Evolutionary conservation across 768 basidiomycete genomes (phyloP).

Genomic region (Rhodosporidiobolus sp.): DNA sequence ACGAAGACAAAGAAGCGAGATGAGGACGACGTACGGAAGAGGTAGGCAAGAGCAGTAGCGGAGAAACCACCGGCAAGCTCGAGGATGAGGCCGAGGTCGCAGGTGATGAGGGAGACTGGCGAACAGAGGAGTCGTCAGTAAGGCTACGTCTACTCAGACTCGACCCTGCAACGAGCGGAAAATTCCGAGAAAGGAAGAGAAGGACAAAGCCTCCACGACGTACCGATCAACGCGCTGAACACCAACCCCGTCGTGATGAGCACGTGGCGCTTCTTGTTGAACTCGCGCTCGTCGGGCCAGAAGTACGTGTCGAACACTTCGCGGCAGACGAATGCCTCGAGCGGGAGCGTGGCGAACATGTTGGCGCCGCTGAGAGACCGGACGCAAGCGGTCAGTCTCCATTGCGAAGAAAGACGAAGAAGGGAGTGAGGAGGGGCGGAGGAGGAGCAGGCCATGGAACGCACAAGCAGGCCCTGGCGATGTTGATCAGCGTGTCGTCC

Average conservation of each 20-base stretch:
- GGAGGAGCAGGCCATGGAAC: conserved; percentile 56
- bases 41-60: conserved; percentile 76
- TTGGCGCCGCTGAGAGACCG: conserved; percentile 37
- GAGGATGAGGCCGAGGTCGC: conserved; percentile 95
- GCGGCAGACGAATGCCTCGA: conserved; percentile 90
- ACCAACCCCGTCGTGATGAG: conserved; percentile 86
- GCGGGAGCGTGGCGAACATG: conserved; percentile 96
- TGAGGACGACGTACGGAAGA: conserved; percentile 55
- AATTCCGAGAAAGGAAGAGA: conserved; percentile 44
- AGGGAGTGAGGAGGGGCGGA: not conserved
- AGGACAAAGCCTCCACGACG: not conserved
- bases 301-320: conserved; percentile 97
- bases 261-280: conserved; percentile 71
- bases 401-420: not conserved
- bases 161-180: not conserved
- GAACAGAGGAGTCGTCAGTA: not conserved
- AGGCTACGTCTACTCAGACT: not conserved
- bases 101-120: conserved; percentile 82
- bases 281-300: conserved; percentile 75
- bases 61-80: conserved; percentile 86
- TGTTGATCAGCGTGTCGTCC: conserved; percentile 64
- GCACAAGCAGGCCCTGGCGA: conserved; percentile 75
- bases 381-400: not conserved
- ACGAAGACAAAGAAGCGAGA: not conserved
- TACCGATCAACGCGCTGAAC: conserved; percentile 77